These are phyloP conservation scores for Penicillium lividum DNA, from an alignment of 495 filamentous ascomycete species.

Conservation along the genomic window DNA sequence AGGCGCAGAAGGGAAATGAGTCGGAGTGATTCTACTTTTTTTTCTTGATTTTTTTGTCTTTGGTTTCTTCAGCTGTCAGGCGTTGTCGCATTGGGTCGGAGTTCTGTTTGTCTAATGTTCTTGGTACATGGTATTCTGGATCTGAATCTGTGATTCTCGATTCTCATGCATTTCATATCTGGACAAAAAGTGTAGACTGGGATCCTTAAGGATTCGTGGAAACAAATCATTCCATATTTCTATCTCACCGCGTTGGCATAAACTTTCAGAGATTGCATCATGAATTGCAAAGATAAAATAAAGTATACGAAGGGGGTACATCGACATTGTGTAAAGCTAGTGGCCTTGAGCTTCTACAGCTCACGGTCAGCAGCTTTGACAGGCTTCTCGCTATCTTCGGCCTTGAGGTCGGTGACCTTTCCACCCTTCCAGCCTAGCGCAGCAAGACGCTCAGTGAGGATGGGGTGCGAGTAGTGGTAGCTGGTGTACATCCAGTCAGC, in stretches of 20 bases:
- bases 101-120: conserved; percentile 20
- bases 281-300: not conserved
- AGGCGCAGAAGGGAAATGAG: conserved; percentile 37
- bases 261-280: not conserved
- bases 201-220: not conserved
- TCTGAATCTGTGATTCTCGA: conserved; percentile 15
- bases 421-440: conserved; percentile 80
- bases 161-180: conserved; percentile 22
- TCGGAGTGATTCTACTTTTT: conserved; percentile 25
- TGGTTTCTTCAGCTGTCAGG: conserved; percentile 16
- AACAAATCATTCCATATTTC: not conserved
- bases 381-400: conserved; percentile 53
- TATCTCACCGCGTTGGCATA: not conserved
- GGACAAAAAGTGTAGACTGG: conserved; percentile 21
- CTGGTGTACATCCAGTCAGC: conserved; percentile 96
- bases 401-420: conserved; percentile 52
- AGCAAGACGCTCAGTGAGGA: conserved; percentile 87
- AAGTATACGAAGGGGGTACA: too few species aligned
- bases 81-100: conserved; percentile 38
- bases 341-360: conserved; percentile 37
- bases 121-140: conserved; percentile 9
- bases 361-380: conserved; percentile 60
- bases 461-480: conserved; percentile 98
- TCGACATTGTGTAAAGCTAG: too few species aligned
- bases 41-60: not conserved